A percentile compares a stretch with the other conserved stretches of the same genome.
Evolutionary conservation across 768 basidiomycete genomes (phyloP).

Genomic region (Suillus tomentosus): DNA sequence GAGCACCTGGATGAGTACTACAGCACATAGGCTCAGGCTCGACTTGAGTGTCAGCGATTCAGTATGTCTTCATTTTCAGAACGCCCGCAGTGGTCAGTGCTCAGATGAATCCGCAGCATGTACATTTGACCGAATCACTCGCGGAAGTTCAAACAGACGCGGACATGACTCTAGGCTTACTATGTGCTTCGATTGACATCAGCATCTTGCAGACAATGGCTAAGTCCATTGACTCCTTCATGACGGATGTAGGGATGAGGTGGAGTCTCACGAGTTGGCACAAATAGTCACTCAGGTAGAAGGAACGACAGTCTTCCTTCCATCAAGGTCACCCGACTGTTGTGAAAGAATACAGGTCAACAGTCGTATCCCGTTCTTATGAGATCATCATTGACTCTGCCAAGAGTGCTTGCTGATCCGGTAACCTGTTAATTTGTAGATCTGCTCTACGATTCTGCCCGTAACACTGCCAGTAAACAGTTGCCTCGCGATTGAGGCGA

Average conservation of each 20-base stretch:
- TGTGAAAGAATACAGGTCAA: not conserved
- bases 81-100: not conserved
- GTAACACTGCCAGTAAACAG: not conserved
- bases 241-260: not conserved
- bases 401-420: not conserved
- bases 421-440: not conserved
- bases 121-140: not conserved
- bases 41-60: not conserved
- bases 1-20: not conserved
- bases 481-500: conserved; percentile 4
- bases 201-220: not conserved
- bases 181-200: not conserved
- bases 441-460: not conserved
- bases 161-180: not conserved
- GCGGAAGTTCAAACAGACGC: not conserved
- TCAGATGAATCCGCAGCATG: conserved; percentile 2
- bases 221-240: not conserved
- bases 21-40: not conserved
- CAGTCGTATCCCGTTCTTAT: not conserved
- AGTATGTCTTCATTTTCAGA: not conserved
- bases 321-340: not conserved
- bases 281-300: not conserved
- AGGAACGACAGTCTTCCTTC: not conserved
- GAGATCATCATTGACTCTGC: not conserved
- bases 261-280: not conserved